Conservation (phyloP, 208 protist species). For the Strigomonas culicis region DNA sequence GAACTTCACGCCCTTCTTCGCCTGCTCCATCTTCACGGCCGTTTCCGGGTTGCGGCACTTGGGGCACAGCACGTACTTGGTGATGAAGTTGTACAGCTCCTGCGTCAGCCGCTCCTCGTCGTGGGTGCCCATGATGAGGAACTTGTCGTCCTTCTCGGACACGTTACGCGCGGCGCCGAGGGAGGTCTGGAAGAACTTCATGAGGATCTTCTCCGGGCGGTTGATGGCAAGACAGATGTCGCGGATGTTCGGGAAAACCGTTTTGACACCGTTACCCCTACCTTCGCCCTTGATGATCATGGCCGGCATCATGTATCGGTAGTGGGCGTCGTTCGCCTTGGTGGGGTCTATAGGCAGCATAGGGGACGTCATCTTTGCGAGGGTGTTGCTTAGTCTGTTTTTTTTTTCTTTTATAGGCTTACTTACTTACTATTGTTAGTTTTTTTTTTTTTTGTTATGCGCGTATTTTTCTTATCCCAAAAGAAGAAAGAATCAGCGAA, state of each 20-base stretch:
- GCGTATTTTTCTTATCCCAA: no score
- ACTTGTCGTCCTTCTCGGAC: constrained; percentile 84
- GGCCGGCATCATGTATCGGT: constrained; percentile 94
- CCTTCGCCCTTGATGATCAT: constrained; percentile 91
- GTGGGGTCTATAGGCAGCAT: constrained; percentile 88
- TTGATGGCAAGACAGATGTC: constrained; percentile 87
- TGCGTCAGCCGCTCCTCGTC: constrained; percentile 77
- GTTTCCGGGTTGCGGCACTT: constrained; percentile 89
- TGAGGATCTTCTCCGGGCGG: constrained; percentile 82
- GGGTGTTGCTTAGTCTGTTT: constrained; percentile 7
- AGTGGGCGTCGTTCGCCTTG: constrained; percentile 87
- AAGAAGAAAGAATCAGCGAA: constrained; percentile 9
- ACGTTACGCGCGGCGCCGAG: constrained; percentile 82
- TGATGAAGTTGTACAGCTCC: constrained; percentile 84
- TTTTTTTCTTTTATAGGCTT: constrained; percentile 8
- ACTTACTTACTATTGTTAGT: constrained; percentile 4
- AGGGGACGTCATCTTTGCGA: constrained; percentile 45
- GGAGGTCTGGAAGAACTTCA: constrained; percentile 89
- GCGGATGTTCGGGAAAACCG: constrained; percentile 92
- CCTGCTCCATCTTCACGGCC: constrained; percentile 38
- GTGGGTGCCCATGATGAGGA: constrained; percentile 83
- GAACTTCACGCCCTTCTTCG: constrained; percentile 43
- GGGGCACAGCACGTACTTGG: constrained; percentile 84
- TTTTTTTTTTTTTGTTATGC: not conserved
- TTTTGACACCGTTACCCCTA: constrained; percentile 94